Percentiles rank a stretch among this genome's conserved stretches.
These are phyloP conservation scores for Ogataea naganishii DNA, from an alignment of 805 yeast genomes.

Conservation along the genomic window DNA sequence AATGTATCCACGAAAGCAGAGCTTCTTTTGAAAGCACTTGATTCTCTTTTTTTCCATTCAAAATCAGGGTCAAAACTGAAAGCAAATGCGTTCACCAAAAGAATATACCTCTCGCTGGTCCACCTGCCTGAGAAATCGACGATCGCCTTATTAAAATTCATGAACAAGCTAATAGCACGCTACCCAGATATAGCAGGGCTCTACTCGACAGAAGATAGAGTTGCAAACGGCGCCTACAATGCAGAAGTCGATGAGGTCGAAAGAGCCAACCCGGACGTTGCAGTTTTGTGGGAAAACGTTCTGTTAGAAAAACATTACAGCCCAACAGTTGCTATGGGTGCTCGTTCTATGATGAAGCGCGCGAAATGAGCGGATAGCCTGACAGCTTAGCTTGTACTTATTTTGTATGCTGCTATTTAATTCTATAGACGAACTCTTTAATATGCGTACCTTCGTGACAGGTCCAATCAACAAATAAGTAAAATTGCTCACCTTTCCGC, in stretches of 20 bases:
- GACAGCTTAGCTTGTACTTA: too few species aligned
- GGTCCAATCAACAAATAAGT: too few species aligned
- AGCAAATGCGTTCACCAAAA: constrained; percentile 75
- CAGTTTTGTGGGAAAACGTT: constrained; percentile 84
- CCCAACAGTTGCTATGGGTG: constrained; percentile 70
- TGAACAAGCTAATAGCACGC: constrained; percentile 66
- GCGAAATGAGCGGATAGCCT: constrained; percentile 17
- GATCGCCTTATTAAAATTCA: constrained; percentile 65
- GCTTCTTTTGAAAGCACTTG: constrained; percentile 66
- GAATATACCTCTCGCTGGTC: constrained; percentile 56
- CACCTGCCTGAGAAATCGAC: constrained; percentile 86
- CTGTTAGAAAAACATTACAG: constrained; percentile 76
- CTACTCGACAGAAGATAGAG: constrained; percentile 81
- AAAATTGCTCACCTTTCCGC: too few species aligned
- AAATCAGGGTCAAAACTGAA: constrained; percentile 57
- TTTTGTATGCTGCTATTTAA: too few species aligned
- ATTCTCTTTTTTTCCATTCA: constrained; percentile 71
- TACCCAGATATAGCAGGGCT: constrained; percentile 67
- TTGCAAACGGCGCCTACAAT: constrained; percentile 70
- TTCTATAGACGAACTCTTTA: too few species aligned
- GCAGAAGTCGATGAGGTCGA: constrained; percentile 60
- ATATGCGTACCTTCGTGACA: too few species aligned
- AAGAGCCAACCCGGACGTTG: constrained; percentile 78
- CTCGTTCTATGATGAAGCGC: constrained; percentile 30
- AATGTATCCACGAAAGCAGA: constrained; percentile 88